phyloP scores from a whole-genome alignment of 148 eudicot genomes.

The Chenopodium album region DNA sequence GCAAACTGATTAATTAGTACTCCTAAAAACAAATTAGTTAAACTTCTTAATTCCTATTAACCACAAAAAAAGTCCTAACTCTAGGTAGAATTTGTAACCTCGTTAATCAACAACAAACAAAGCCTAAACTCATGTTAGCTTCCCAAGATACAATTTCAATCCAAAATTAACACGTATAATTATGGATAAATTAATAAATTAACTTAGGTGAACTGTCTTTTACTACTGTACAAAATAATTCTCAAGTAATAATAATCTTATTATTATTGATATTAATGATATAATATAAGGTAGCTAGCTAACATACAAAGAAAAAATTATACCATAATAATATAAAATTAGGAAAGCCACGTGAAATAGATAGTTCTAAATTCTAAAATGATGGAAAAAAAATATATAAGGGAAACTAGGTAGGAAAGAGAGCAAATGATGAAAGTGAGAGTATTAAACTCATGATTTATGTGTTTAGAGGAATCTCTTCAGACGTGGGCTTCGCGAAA shows the following conservation, averaged over 20 bases:
- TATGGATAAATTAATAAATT: not conserved
- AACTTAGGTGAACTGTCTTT: conserved; percentile 9
- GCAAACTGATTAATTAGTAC: too few relatives aligned
- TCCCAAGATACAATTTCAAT: not conserved
- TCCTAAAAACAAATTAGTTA: too few relatives aligned
- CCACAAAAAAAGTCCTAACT: not conserved
- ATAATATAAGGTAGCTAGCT: conserved; percentile 7
- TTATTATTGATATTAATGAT: not conserved
- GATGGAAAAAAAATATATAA: conserved; percentile 8
- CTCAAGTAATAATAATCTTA: not conserved
- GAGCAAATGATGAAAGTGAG: conserved; percentile 21
- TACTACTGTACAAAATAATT: not conserved
- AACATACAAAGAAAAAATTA: conserved; percentile 11
- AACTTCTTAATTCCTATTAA: too few relatives aligned
- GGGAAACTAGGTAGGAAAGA: conserved; percentile 41
- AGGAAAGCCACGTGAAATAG: conserved; percentile 20
- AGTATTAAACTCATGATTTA: conserved; percentile 15
- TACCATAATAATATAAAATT: conserved; percentile 25
- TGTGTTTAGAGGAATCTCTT: conserved; percentile 10
- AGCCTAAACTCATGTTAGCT: not conserved
- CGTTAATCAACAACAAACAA: too few relatives aligned
- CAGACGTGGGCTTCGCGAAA: conserved; percentile 64
- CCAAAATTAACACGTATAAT: conserved; percentile 8
- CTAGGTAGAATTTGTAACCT: not conserved
- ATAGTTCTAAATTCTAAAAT: conserved; percentile 17